Evolutionary conservation across 495 filamentous ascomycete species (phyloP).

Genomic region (Neurospora sp.): DNA sequence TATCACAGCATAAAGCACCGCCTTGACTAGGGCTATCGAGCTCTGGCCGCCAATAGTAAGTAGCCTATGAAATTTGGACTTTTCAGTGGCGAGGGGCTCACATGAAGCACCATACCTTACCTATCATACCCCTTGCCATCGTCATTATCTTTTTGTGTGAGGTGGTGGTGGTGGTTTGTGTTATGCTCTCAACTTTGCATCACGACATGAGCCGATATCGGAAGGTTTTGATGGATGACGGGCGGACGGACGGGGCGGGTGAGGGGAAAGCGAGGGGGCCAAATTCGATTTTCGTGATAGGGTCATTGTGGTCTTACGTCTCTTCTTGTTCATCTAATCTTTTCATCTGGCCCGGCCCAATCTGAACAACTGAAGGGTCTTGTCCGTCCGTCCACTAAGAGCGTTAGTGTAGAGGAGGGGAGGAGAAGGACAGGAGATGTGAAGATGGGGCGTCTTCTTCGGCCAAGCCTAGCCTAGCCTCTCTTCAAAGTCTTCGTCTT

Average conservation of each 20-base stretch:
- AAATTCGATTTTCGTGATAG: background rate
- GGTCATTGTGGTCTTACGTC: background rate
- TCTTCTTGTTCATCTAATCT: background rate
- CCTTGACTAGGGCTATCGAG: background rate
- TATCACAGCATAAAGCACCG: background rate
- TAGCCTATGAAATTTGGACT: background rate
- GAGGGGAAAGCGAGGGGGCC: background rate
- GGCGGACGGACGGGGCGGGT: background rate
- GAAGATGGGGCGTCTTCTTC: background rate
- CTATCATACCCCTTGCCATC: background rate
- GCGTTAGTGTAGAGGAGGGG: background rate
- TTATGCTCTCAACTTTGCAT: background rate
- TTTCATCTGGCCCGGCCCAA: background rate
- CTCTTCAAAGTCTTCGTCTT: background rate
- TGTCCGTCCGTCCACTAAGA: background rate
- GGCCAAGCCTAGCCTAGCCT: background rate
- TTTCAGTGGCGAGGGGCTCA: background rate
- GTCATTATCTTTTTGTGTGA: background rate
- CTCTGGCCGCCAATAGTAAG: background rate
- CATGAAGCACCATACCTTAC: background rate
- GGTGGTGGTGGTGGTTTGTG: too few species aligned
- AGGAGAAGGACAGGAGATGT: background rate
- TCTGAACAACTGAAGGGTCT: background rate
- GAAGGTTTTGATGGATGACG: background rate
- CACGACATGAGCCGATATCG: background rate